phyloP scores from a whole-genome alignment of 345 rosid genomes.

The Acer campestre region DNA sequence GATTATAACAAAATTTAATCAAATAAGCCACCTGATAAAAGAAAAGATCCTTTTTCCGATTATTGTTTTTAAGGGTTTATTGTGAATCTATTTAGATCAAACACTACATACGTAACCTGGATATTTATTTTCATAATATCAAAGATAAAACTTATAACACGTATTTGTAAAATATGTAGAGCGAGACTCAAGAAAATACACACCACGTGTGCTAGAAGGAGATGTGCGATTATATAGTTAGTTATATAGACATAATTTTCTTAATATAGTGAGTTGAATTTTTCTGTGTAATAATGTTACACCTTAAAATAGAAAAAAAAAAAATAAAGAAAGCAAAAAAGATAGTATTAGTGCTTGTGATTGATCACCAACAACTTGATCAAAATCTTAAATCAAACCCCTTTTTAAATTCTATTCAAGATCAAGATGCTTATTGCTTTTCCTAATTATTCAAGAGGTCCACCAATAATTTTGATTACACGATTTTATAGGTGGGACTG shows the following conservation, averaged over 20 bases:
- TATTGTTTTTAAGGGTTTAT: too few relatives aligned
- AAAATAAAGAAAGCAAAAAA: not conserved
- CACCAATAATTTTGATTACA: not conserved
- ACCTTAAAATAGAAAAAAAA: not conserved
- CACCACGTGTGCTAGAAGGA: too few relatives aligned
- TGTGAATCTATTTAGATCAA: too few relatives aligned
- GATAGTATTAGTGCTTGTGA: not conserved
- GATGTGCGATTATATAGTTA: not conserved
- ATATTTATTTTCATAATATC: too few relatives aligned
- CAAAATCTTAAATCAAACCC: not conserved
- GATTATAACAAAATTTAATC: too few relatives aligned
- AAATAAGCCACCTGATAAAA: not conserved
- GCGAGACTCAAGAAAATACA: too few relatives aligned
- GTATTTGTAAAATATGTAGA: too few relatives aligned
- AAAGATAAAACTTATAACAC: too few relatives aligned
- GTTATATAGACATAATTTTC: not conserved
- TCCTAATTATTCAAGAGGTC: not conserved
- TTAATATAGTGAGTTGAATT: too few relatives aligned
- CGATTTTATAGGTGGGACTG: not conserved
- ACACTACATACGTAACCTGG: too few relatives aligned
- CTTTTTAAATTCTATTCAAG: not conserved
- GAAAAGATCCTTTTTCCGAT: too few relatives aligned
- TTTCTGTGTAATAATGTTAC: not conserved
- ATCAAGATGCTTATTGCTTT: slow-evolving; percentile 4
- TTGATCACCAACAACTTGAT: not conserved